A percentile compares a stretch with the other conserved stretches of the same genome.
These are phyloP conservation scores for Talaromyces wortmannii DNA, from an alignment of 495 filamentous ascomycete species.

Conservation along the genomic window DNA sequence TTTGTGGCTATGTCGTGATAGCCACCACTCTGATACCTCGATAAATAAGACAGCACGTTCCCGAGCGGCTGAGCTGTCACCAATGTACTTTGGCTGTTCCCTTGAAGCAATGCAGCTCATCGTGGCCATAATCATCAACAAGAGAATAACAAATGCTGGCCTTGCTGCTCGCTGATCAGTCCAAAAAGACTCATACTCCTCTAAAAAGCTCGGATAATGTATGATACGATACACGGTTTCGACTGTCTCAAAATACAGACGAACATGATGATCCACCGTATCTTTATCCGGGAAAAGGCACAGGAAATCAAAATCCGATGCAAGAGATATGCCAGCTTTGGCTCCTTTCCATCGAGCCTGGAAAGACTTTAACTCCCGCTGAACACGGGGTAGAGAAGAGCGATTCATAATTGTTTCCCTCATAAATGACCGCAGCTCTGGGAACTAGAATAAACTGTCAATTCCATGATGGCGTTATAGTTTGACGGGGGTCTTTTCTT, in stretches of 20 bases:
- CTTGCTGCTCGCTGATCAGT: slow-evolving; percentile 17
- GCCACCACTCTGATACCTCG: slow-evolving; percentile 25
- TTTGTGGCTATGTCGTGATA: slow-evolving; percentile 29
- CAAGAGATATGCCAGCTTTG: slow-evolving; percentile 9
- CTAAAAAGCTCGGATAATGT: slow-evolving; percentile 49
- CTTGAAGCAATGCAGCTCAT: slow-evolving; percentile 25
- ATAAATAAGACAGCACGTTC: slow-evolving; percentile 30
- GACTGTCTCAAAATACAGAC: slow-evolving; percentile 48
- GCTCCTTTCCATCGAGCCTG: slow-evolving; percentile 21
- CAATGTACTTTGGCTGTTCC: slow-evolving; percentile 30
- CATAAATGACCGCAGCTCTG: slow-evolving; percentile 37
- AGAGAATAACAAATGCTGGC: slow-evolving; percentile 18
- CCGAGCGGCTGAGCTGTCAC: slow-evolving; percentile 25
- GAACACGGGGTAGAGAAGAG: slow-evolving; percentile 25
- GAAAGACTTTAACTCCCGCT: slow-evolving; percentile 33
- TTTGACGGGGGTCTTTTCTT: slow-evolving; percentile 4
- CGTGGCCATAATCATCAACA: slow-evolving; percentile 27
- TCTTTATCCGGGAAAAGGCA: slow-evolving; percentile 37
- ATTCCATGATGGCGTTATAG: not conserved
- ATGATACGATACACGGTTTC: slow-evolving; percentile 52
- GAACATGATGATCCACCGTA: slow-evolving; percentile 43
- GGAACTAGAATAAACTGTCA: slow-evolving; percentile 28
- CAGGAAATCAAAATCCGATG: slow-evolving; percentile 9
- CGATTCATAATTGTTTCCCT: slow-evolving; percentile 26
- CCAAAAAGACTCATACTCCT: slow-evolving; percentile 39